Conservation (phyloP, 2,329 filamentous ascomycete species). For the Aspergillus quadrilineatus region DNA sequence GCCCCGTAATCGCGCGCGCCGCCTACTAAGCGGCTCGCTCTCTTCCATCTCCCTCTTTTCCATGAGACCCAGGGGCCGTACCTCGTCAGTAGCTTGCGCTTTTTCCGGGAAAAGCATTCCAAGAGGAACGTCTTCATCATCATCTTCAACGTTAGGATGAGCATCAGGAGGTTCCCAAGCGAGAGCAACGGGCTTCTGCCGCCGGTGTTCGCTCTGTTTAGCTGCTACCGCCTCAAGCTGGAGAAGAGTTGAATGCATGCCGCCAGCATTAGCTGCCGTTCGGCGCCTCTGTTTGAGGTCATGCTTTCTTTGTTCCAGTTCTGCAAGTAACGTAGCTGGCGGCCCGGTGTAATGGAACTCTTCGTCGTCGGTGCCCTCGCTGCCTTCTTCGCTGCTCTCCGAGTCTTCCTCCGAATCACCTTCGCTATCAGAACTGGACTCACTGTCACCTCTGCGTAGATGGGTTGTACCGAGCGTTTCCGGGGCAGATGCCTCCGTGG, state of each 20-base stretch:
- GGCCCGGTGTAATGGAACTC: slow-evolving; percentile 60
- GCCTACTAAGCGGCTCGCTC: slow-evolving; percentile 79
- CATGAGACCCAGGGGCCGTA: slow-evolving; percentile 48
- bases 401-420: slow-evolving; percentile 23
- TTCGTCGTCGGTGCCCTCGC: slow-evolving; percentile 40
- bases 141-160: slow-evolving; percentile 48
- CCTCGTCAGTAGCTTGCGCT: slow-evolving; percentile 30
- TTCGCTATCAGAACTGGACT: slow-evolving; percentile 16
- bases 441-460: slow-evolving; percentile 15
- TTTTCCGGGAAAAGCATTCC: slow-evolving; percentile 69
- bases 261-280: slow-evolving; percentile 67
- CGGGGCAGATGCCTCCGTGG: slow-evolving; percentile 23
- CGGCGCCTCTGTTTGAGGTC: slow-evolving; percentile 79
- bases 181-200: slow-evolving; percentile 75
- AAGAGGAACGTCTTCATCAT: slow-evolving; percentile 84
- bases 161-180: slow-evolving; percentile 73
- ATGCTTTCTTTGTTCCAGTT: slow-evolving; percentile 85
- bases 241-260: slow-evolving; percentile 86
- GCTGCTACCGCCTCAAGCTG: slow-evolving; percentile 89
- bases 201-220: slow-evolving; percentile 68
- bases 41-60: slow-evolving; percentile 82
- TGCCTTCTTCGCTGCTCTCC: slow-evolving; percentile 15
- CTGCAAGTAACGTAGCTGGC: slow-evolving; percentile 87
- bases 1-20: slow-evolving; percentile 72
- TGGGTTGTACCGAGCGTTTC: slow-evolving; percentile 23